Evolutionary conservation across 495 filamentous ascomycete species (phyloP), one percentile per base, ranked within the genome.

Genomic region (Aspergillus carlsbadensis): DNA sequence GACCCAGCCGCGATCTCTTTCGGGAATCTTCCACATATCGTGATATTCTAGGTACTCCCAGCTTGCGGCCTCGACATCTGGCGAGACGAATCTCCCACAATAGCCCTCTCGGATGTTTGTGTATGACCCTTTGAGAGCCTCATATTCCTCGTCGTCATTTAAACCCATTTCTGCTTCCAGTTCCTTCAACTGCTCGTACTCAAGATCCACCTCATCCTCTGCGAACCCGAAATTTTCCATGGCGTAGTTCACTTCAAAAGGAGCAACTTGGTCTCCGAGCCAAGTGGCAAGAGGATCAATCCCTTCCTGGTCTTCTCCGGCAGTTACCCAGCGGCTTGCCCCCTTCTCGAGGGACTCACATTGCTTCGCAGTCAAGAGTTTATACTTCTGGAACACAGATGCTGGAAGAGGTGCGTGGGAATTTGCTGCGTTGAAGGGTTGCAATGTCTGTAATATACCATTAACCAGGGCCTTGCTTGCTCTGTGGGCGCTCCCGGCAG

Each of bases 121-220:
- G 36, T 58, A 74, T 7, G 56, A 46, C 2, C 87, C 89, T 47
- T 56, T 72, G 10, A 91, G 71, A 29, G 40, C 57, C 10, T 87
- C 85, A 44, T 72, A 72, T 20, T 84, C 81, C 11, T 86, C 84
- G 5, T 77, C 68, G 6, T 77, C 68, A 33, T 77, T 62, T 5
- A 69, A 47, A 10, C 70, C 78, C 14, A 75, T 76, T 52, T 90
- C 86, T 0, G 80, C 81, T 59, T 91, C 88, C 5, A 87, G 62
- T 46, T 89, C 85, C 57, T 80, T 77, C 0, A 88, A 65, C 56
- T 83, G 76, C 63, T 90, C 88, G 39, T 79, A 81, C 31, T 87
- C 87, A 6, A 85, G 71, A 45, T 90, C 87, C 3, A 70, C 69
- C 31, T 90, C 86, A 63, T 90, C 87, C 21, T 80, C 73, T 10